These are phyloP conservation scores for Pyricularia pennisetigena DNA, from an alignment of 2,329 filamentous ascomycete genomes.

Conservation along the genomic window DNA sequence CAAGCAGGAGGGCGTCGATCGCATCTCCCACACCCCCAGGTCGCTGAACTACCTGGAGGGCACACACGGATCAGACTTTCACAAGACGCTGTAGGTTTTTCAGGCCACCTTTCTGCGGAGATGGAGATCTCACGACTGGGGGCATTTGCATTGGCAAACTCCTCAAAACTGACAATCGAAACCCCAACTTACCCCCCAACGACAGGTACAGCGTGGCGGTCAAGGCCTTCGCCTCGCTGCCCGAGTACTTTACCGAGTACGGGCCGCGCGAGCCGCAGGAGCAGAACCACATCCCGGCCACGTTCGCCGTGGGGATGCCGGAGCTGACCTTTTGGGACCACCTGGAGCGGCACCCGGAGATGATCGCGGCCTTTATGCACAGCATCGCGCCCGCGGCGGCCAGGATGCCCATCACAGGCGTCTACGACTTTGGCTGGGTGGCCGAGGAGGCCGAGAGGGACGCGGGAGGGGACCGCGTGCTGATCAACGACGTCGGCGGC, in stretches of 20 bases:
- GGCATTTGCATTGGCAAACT: too few relatives aligned
- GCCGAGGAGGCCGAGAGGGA: constrained; percentile 8
- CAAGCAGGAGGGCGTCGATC: background rate
- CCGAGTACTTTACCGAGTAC: constrained; percentile 20
- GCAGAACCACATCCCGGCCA: constrained; percentile 15
- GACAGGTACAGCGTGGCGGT: constrained; percentile 9
- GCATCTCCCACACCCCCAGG: background rate
- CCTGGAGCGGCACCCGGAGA: constrained; percentile 12
- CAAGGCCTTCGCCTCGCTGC: constrained; percentile 15
- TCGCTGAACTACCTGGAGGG: background rate
- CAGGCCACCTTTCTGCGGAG: background rate
- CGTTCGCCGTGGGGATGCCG: constrained; percentile 18
- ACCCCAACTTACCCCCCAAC: background rate
- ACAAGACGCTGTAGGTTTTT: background rate
- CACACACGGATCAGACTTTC: background rate
- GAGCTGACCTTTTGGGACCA: constrained; percentile 22
- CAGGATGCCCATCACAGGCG: constrained; percentile 8
- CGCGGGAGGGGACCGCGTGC: background rate
- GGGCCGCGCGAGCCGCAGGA: constrained; percentile 19
- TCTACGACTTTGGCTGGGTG: constrained; percentile 16
- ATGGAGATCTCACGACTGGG: background rate
- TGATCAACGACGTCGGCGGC: constrained; percentile 14
- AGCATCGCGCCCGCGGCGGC: constrained; percentile 7
- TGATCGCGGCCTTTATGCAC: constrained; percentile 16
- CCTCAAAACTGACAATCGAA: background rate